Evolutionary conservation across 192 early-diverging fungal species (phyloP), one percentile per base, ranked within the genome.

Genomic region (Diversispora epigaea): DNA sequence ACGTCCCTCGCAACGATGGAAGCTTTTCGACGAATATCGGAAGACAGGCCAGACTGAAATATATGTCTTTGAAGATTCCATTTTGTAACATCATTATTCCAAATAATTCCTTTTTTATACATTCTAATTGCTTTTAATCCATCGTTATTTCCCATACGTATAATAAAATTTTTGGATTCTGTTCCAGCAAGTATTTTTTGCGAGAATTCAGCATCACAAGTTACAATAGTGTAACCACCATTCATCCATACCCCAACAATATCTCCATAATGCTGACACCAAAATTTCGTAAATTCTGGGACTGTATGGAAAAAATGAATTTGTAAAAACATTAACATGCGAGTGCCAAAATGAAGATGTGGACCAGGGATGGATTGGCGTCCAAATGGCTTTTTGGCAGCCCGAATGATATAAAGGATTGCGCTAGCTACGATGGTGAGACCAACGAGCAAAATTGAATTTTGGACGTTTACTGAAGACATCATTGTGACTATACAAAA

Each of bases 81-180:
- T 21, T 58, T 58, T 58, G 56, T 4, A 8, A 58, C 56, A 7
- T 58, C 56, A 2, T 58, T 58, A 58, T 58, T 58, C 56, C 56
- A 58, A 58, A 58, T 58, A 22, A 58, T 58, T 21, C 56, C 56
- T 22, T 58, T 15, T 58, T 58, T 14, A 21, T 19, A 58, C 56
- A 58, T 58, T 21, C 56, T 19, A 21, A 58, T 58, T 58, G 14
- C 56, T 58, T 58, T 58, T 19, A 58, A 58, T 4, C 56, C 56
- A 58, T 58, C 17, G 4, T 58, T 19, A 19, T 58, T 58, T 9
- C 56, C 56, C n/a, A 22, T 58, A 21, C 56, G 56, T 58, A 22
- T 7, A 7, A 58, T 58, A 58, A 58, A 58, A 21, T 58, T 58
- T 4, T 22, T 58, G 4, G 56, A 17, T 19, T 58, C 8, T 4